phyloP scores from a whole-genome alignment of 805 yeast genomes.

The Metschnikowia noctiluminum region DNA sequence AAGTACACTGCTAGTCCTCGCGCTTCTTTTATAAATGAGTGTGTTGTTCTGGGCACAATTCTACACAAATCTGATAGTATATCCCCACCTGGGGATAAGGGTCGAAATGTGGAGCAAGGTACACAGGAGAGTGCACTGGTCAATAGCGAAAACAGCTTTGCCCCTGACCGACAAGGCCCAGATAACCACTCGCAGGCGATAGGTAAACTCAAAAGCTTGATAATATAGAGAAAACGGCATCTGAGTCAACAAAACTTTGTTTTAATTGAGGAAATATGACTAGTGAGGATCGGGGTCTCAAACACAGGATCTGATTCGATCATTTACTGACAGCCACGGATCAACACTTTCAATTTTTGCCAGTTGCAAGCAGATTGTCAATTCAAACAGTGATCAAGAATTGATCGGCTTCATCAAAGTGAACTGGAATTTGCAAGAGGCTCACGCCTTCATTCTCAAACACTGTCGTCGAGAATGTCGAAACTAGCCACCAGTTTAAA shows the following conservation, averaged over 20 bases:
- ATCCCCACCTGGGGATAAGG: neutral
- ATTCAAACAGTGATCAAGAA: no score
- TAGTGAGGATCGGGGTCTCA: neutral
- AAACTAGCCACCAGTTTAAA: no score
- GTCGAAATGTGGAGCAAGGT: neutral
- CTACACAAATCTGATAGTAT: neutral
- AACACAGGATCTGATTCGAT: neutral
- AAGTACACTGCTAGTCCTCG: constrained; percentile 16
- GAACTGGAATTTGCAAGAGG: no score
- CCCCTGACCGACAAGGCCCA: neutral
- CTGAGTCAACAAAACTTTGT: neutral
- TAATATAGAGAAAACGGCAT: neutral
- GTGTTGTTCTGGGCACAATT: constrained; percentile 10
- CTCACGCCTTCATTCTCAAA: no score
- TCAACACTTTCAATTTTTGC: no score
- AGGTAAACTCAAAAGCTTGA: constrained; percentile 6
- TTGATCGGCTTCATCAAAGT: no score
- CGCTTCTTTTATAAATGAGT: constrained; percentile 11
- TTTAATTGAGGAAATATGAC: neutral
- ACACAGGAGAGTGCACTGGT: neutral
- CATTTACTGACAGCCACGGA: no score
- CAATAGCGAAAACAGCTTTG: neutral
- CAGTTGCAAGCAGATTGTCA: no score
- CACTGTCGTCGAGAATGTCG: no score
- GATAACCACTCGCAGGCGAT: constrained; percentile 2